phyloP scores from a whole-genome alignment of 306 rosid species.

The Ceratonia siliqua region DNA sequence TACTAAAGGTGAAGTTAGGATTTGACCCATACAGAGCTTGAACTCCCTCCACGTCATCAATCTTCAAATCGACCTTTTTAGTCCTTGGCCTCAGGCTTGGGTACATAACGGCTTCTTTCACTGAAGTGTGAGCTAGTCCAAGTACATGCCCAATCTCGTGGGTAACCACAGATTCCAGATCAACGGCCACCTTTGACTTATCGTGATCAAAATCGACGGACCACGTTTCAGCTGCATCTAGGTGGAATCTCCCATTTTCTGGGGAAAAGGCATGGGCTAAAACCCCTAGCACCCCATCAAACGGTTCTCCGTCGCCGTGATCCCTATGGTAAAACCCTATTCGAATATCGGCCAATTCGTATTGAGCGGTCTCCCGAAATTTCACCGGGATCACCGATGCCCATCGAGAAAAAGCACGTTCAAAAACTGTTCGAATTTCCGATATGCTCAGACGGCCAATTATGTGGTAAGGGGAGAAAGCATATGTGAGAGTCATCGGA shows the following conservation, averaged over 20 bases:
- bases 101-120: slow-evolving; percentile 85
- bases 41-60: slow-evolving; percentile 91
- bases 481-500: slow-evolving; percentile 67
- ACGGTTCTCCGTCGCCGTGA: slow-evolving; percentile 95
- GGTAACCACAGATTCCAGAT: slow-evolving; percentile 91
- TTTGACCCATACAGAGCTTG: slow-evolving; percentile 88
- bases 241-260: slow-evolving; percentile 80
- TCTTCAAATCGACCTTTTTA: slow-evolving; percentile 62
- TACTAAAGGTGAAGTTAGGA: slow-evolving; percentile 64
- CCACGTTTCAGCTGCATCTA: slow-evolving; percentile 87
- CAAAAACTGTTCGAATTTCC: slow-evolving; percentile 52
- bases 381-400: slow-evolving; percentile 82
- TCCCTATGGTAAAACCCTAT: slow-evolving; percentile 80
- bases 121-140: slow-evolving; percentile 78
- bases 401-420: slow-evolving; percentile 77
- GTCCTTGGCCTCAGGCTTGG: slow-evolving; percentile 80
- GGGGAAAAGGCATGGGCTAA: slow-evolving; percentile 95
- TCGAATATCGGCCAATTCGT: slow-evolving; percentile 60
- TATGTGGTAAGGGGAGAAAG: slow-evolving; percentile 53
- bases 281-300: slow-evolving; percentile 85
- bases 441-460: slow-evolving; percentile 48
- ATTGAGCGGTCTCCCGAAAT: slow-evolving; percentile 49
- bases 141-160: slow-evolving; percentile 98
- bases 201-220: slow-evolving; percentile 66
- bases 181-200: slow-evolving; percentile 76